Base-by-base conservation (phyloP, 768 basidiomycete species). In the Kwoniella bestiolae region DNA sequence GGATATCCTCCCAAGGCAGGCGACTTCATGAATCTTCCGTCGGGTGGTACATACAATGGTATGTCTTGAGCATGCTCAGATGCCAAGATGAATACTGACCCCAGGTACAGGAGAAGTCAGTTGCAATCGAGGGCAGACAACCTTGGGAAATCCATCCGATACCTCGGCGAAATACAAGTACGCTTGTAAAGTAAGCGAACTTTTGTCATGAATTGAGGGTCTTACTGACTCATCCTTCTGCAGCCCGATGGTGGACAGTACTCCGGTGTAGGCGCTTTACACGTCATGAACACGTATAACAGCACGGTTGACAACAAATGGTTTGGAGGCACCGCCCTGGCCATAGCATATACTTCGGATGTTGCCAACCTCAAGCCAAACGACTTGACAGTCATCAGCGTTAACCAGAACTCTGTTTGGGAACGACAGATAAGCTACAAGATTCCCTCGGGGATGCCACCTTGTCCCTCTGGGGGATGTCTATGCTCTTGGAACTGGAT, bases 401-500 rank as follows among this genome's bases (percentile, higher is more conserved):
- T 90, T 12, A 90, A 91, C 74, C 87, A 89, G 52, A 88, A 86
- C 0, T 90, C 89, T 67, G 89, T 90, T 0, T 91, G 87, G 88
- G 85, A 82, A 25, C 83, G 89, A 21, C 86, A 86, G 76, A 91
- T 88, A 5, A 85, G 87, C 55, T 91, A 91, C 69, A 74, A 84
- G 51, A 88, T 91, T 5, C 91, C 90, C 0, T 83, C 74, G 18
- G 81, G 80, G 11, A 87, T 91, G 87, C 90, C 90, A 0, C 82
- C 87, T 8, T 91, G 90, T 70, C 87, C 88, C 0, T 70, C 83
- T 0, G 86, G 85, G 18, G 85, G 85, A 21, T 91, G 89, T 63
- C 55, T 76, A 12, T 76, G 75, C 62, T 71, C 71, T 84, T 77
- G 76, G 76, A 77, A 84, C 32, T 91, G 89, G 78, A 86, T 89